phyloP scores from a whole-genome alignment of 2,329 filamentous ascomycete species.

The Xylaria sp. region DNA sequence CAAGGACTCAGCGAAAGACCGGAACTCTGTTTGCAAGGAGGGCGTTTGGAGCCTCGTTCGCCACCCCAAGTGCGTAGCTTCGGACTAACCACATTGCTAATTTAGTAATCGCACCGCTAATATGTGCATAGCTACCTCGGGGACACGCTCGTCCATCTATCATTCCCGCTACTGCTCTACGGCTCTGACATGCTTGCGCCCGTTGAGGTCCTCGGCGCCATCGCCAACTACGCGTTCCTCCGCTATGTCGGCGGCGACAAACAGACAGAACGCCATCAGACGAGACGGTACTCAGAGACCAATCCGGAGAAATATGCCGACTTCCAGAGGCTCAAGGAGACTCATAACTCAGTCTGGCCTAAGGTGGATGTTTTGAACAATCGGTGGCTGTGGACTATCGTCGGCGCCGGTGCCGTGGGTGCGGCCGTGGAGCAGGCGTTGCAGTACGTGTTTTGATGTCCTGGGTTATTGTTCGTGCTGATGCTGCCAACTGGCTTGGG shows the following conservation, averaged over 20 bases:
- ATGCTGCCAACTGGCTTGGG: not conserved
- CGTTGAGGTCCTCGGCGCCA: conserved; percentile 58
- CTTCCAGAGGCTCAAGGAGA: conserved; percentile 55
- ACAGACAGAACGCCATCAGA: conserved; percentile 58
- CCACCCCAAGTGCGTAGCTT: conserved; percentile 62
- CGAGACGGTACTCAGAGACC: conserved; percentile 56
- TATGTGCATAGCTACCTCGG: conserved; percentile 62
- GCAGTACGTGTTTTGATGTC: conserved; percentile 3
- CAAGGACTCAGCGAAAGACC: conserved; percentile 51
- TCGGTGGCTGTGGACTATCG: conserved; percentile 60
- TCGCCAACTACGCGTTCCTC: conserved; percentile 64
- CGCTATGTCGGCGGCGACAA: conserved; percentile 62
- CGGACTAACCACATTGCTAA: not conserved
- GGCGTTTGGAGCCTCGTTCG: conserved; percentile 67
- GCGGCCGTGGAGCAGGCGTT: conserved; percentile 51
- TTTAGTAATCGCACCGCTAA: not conserved
- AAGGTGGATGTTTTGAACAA: conserved; percentile 54
- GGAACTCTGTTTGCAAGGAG: conserved; percentile 53
- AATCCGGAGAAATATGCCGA: conserved; percentile 58
- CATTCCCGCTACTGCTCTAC: conserved; percentile 63
- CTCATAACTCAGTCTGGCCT: conserved; percentile 68
- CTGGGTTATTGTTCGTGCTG: not conserved
- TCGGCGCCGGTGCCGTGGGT: conserved; percentile 55
- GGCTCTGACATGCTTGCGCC: conserved; percentile 60
- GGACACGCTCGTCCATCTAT: conserved; percentile 62